These are phyloP conservation scores for Rhizoctonia solani DNA, from an alignment of 1,284 basidiomycete species.

Conservation along the genomic window DNA sequence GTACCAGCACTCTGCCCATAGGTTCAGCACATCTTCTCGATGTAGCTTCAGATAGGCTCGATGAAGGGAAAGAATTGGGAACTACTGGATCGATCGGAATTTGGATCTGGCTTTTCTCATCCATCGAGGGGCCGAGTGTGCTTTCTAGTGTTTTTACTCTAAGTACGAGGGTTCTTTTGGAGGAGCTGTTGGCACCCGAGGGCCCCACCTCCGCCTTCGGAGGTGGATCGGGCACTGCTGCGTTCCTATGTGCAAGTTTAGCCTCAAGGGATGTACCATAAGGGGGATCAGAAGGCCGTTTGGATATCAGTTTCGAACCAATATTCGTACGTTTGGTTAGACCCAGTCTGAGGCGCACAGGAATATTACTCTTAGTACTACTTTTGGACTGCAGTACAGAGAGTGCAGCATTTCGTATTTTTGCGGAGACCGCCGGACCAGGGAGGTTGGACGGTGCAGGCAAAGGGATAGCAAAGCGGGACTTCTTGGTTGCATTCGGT, in stretches of 20 bases:
- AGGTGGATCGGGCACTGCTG: constrained; percentile 6
- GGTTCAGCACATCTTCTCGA: no score
- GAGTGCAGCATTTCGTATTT: not conserved
- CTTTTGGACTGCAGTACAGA: not conserved
- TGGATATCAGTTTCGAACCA: not conserved
- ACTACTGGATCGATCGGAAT: not conserved
- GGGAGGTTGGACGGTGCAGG: not conserved
- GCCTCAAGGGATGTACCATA: constrained; percentile 6
- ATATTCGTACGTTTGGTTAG: constrained; percentile 3
- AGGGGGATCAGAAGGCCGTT: not conserved
- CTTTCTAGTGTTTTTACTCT: not conserved
- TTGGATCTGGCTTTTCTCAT: not conserved
- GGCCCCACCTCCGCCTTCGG: not conserved
- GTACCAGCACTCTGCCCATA: constrained; percentile 7
- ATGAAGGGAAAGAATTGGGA: not conserved
- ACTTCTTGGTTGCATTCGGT: constrained; percentile 1
- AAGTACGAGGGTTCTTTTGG: not conserved
- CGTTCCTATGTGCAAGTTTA: constrained; percentile 8
- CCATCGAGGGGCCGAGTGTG: not conserved
- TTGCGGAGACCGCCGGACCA: not conserved
- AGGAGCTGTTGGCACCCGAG: not conserved
- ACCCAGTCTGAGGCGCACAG: constrained; percentile 20
- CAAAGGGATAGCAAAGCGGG: not conserved
- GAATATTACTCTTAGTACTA: not conserved
- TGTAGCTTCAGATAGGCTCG: no score